Base-by-base conservation (phyloP, 805 yeast genomes). In the Saccharomycopsis schoenii region DNA sequence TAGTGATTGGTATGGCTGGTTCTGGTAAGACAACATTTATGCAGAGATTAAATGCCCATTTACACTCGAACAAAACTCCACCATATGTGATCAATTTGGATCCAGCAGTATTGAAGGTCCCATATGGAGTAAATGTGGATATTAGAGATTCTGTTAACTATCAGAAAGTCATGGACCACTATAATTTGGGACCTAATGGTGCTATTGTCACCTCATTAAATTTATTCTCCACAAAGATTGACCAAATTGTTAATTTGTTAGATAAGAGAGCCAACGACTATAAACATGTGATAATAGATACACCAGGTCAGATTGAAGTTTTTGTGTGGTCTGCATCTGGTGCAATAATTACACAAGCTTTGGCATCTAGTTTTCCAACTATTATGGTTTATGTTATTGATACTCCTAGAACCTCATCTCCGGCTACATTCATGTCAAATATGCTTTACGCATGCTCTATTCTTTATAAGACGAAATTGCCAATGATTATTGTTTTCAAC, bases 261-360 rank as follows among this genome's bases (percentile, higher is more conserved):
- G 96, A 91, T 68, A 90, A 91, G 69, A 83, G 93, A 66, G 69
- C 74, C 1, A 77, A 77, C 15, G 72, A 75, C 59, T 78, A 78
- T 66, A 73, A 83, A 21, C 86, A 91, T 71, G 88, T 92, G 65
- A 85, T 94, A 42, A 83, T 93, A 58, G 99, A 94, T 74, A 94
- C 99, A 0, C 99, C 99, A 0, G 99, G 99, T 12, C 99, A 94
- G 74, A 94, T 94, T 64, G 99, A 94, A 73, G 92, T 97, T 75
- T 94, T 94, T 72, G 91, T 94, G 52, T 94, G 99, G 99, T 86
- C 96, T 55, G 99, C 99, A 0, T 88, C 97, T 24, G 99, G 99
- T 12, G 82, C 97, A 24, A 94, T 94, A 64, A 88, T 94, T 62
- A 93, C 98, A 0, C 99, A 94, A 71, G 91, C 97, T 0, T 89